These are phyloP conservation scores for Ceratopteris richardii DNA, from an alignment of 75 land plant species.

Conservation along the genomic window DNA sequence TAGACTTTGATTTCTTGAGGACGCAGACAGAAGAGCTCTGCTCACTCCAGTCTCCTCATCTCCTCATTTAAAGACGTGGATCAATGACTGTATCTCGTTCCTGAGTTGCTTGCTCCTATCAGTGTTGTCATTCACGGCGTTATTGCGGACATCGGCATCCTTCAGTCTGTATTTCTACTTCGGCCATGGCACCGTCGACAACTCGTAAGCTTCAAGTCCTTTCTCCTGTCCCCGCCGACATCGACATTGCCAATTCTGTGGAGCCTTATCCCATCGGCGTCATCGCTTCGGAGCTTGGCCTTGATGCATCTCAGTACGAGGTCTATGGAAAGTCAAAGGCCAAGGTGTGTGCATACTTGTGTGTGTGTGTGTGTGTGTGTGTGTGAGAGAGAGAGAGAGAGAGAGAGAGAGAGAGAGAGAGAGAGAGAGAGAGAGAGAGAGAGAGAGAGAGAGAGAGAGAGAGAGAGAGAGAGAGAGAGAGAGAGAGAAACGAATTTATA, in stretches of 20 bases:
- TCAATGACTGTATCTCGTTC: not conserved
- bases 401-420: too few relatives aligned
- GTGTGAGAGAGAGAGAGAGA: too few relatives aligned
- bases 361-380: not conserved
- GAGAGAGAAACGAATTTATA: too few relatives aligned
- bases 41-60: too few relatives aligned
- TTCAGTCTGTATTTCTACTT: too few relatives aligned
- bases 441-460: too few relatives aligned
- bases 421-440: not conserved
- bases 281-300: conserved; percentile 66
- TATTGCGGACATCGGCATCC: not conserved
- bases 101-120: not conserved
- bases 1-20: too few relatives aligned
- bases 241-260: conserved; percentile 92
- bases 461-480: too few relatives aligned
- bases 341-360: conserved; percentile 37
- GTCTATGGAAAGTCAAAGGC: conserved; percentile 91
- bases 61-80: too few relatives aligned
- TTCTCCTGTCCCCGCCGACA: conserved; percentile 88
- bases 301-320: conserved; percentile 60
- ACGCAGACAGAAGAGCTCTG: too few relatives aligned
- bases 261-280: conserved; percentile 70
- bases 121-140: not conserved
- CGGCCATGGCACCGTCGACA: conserved; percentile 20
- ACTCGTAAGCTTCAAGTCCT: conserved; percentile 58